Evolutionary conservation across 2,329 filamentous ascomycete genomes (phyloP), one percentile per base, ranked within the genome.

Genomic region (Neofusicoccum ribis): DNA sequence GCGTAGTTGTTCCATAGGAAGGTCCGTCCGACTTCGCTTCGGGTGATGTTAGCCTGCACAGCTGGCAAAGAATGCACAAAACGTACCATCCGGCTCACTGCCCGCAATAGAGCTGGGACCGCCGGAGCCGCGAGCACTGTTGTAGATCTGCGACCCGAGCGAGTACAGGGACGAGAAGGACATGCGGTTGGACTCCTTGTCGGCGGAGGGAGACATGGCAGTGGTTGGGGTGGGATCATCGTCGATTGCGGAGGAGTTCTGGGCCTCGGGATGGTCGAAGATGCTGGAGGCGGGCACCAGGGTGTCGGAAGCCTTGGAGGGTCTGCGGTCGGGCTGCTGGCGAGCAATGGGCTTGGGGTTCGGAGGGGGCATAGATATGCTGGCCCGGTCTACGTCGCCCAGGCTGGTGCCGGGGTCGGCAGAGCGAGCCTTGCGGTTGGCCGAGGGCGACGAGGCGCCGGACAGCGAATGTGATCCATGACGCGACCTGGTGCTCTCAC

Each of bases 91-190:
- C 37, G 74, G 71, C 67, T 83, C 81, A n/a, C 78, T 81, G 56
- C 77, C 79, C 43, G 77, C 73, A 14, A 79, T 67, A 5, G 82
- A 82, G 68, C 79, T 83, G 46, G 80, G 73, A 68, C 69, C 81
- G 76, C 76, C 86, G 79, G 72, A 74, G 70, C 71, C 76, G 84
- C 87, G 68, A 79, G 83, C 71, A 81, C 84, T 85, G 64, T 76
- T 76, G 68, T 77, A 78, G 20, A 81, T 84, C 62, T 82, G 85
- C 5, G 89, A 90, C 50, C 86, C 85, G 27, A 90, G 78, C 37
- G 90, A 92, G 72, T 90, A 90, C 59, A 91, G 80, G 0, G 91
- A 93, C 7, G 89, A 91, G 66, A 89, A 85, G 27, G 90, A 93
- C 73, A 90, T 82, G 59, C 91, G 87, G 71, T 91, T 90, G 50